Evolutionary conservation across 1,284 basidiomycete species (phyloP), one percentile per base, ranked within the genome.

Genomic region (Takashimella koratensis): DNA sequence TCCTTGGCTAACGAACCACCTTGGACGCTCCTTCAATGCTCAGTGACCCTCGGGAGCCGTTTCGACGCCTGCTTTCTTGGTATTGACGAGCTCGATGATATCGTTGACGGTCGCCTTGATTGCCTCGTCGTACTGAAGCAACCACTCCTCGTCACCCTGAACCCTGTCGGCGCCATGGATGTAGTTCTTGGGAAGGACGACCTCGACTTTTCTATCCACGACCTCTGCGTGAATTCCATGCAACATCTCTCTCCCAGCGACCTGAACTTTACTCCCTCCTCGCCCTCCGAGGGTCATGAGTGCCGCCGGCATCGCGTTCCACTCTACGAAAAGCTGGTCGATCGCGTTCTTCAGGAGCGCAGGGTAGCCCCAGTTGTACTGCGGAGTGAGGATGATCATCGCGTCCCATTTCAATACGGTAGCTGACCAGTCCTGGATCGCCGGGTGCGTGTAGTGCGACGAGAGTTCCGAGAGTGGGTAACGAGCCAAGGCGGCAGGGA

Each of bases 261-360:
- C 53, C 19, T 39, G 40, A 21, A 47, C 43, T 51, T 59, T 65
- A 0, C 20, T 39, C 2, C 67, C 66, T 1, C 66, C 66, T 10
- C 55, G 46, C 26, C 57, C 61, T 21, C 65, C 67, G n/a, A 52
- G 50, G 1, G 64, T 60, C 11, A 66, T 47, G 13, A 69, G 22
- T 0, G 22, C 55, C 5, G 57, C 51, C 6, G 63, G 64, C 43
- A 59, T 53, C 10, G 49, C 57, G 5, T 41, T 49, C 64, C 64
- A 69, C 59, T 69, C 67, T 36, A 54, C n/a, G 52, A 48, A 67
- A 6, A 69, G 48, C 26, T 67, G 63, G 47, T 69, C 67, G 21
- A 69, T 22, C 11, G 61, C 56, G 39, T 67, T 66, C 51, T 69
- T 69, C 45, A 69, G 55, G 6, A 45, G 36, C 3, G 58, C 65